Evolutionary conservation across 2,329 filamentous ascomycete species (phyloP), one percentile per base, ranked within the genome.

Genomic region (Alternaria ventricosa): DNA sequence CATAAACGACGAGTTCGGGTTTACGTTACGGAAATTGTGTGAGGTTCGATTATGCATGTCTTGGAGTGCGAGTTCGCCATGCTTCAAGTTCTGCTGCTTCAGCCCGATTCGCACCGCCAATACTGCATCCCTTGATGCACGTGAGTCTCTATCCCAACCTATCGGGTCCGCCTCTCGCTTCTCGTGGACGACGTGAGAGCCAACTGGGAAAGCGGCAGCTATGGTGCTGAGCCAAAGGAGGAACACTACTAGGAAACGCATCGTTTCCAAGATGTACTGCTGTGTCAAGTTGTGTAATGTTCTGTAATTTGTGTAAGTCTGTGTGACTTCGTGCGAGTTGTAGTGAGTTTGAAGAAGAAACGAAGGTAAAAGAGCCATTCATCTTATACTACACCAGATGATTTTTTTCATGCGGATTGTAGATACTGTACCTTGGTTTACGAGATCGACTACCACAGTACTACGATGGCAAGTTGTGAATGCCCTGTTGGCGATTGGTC

Each of bases 1-100:
- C 33, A 41, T n/a, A 10, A 36, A 4, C 4, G 33, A 41, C 4
- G 28, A 5, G 23, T 33, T 6, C 43, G 25, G 15, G 6, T 10
- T 60, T 44, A 63, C 23, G 25, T 25, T 55, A 67, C 68, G 66
- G 28, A 67, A 70, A 13, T 68, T 70, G 5, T 60, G 60, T 11
- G 68, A 70, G 22, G 68, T 66, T 36, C 66, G 68, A 49, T 70
- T 61, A 6, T 66, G 66, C 41, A 70, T 66, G 20, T 70, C 68
- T 2, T 61, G 55, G 6, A 70, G 60, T n/a, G 62, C 65, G 5
- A 53, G 61, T 20, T 68, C 64, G n/a, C 55, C 59, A 11, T 67
- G 57, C 22, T 70, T 64, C 33, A 70, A 43, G n/a, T 70, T 70
- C 12, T 60, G 61, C 43, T 67, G 61, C 8, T 59, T 63, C 25